Conservation (phyloP, 257 asterid species). For the Lycium ferocissimum region DNA sequence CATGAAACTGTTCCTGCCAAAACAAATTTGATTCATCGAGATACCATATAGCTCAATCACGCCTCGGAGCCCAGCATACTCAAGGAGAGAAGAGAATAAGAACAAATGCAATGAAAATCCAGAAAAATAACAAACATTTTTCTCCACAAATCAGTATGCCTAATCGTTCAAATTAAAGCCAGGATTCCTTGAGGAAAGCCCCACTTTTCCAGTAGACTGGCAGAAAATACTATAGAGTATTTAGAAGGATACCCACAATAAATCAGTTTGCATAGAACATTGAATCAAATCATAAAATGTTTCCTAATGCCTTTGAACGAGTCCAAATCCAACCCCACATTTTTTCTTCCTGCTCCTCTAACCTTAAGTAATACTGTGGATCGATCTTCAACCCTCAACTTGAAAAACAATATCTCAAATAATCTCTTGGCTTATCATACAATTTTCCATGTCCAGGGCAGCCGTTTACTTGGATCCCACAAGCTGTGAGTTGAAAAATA, state of each 20-base stretch:
- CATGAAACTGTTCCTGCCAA: background rate
- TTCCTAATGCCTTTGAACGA: background rate
- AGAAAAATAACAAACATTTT: background rate
- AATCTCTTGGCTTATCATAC: background rate
- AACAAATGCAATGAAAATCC: background rate
- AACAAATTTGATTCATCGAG: background rate
- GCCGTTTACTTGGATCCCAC: background rate
- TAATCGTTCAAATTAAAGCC: background rate
- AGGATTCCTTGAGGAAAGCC: background rate
- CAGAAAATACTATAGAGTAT: background rate
- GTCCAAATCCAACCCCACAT: background rate
- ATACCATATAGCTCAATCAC: background rate
- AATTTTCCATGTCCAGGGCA: background rate
- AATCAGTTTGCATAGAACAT: background rate
- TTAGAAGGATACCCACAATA: background rate
- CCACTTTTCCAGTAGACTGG: background rate
- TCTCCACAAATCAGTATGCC: background rate
- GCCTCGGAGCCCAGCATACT: background rate
- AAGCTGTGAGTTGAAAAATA: conserved; percentile 15
- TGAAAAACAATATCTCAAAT: conserved; percentile 1
- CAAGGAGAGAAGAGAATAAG: background rate
- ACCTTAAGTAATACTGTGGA: background rate
- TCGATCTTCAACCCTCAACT: background rate
- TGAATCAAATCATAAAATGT: background rate
- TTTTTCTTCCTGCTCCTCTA: conserved; percentile 4